Evolutionary conservation across 768 basidiomycete species (phyloP), one percentile per base, ranked within the genome.

Genomic region (Tricholoma furcatifolium): DNA sequence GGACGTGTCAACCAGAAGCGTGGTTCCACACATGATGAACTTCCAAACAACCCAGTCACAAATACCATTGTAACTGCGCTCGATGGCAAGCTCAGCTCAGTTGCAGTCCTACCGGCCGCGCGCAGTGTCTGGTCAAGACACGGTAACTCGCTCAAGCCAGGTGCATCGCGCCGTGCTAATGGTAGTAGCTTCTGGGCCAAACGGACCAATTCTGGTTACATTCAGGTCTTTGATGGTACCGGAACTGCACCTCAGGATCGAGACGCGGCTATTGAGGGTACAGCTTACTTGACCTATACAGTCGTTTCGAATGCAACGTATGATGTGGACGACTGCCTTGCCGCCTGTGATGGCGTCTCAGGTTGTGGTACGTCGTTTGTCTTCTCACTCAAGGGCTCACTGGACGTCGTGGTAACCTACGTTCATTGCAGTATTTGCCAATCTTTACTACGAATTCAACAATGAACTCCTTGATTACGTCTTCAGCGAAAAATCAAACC

Each of bases 361-460:
- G 60, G 57, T 6, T 78, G 77, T 60, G 76, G 77, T 77, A 61
- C 46, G 70, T 27, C 6, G 10, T 12, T 23, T 2, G 5, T 68
- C 21, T 15, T 39, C 27, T 20, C 30, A n/a, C 53, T 53, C 23
- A 36, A n/a, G 34, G n/a, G 17, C 38, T 54, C 23, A 9, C 21
- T 39, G 48, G 7, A 32, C 41, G 40, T 53, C 39, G 10, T 38
- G 21, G 2, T 24, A 54, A 43, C 53, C 32, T 38, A 20, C 15
- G 49, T 8, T 38, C 2, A 41, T 34, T 23, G 15, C 38, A 78
- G 78, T 74, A 14, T 78, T 77, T 47, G 75, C 67, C 32, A 78
- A 78, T 52, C 54, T 80, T 18, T 80, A 70, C 55, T 78, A 78
- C 62, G 76, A 77, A 56, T 71, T 63, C 63, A 78, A 76, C 59